Base-by-base conservation (phyloP, 352 stramenopile species). In the Phytopythium chamaehyphon region DNA sequence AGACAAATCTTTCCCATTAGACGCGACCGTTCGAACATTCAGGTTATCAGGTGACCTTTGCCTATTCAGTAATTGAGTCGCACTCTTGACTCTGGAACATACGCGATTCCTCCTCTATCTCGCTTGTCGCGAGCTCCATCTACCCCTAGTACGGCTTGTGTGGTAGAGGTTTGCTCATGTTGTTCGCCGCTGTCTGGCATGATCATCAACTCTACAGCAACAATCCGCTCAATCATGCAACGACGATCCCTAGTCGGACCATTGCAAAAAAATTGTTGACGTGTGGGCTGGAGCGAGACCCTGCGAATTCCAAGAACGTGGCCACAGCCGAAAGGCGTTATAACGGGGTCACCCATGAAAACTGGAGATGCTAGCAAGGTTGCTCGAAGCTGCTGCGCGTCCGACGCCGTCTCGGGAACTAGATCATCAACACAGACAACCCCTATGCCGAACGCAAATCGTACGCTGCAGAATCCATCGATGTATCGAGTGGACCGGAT, bases 251-350 rank as follows among this genome's bases (percentile, higher is more conserved):
- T 33, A 33, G 28, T 14, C 9, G 6, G 10, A 15, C 1, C 11
- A 11, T 44, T 10, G 14, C 35, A 19, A 24, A 7, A 5, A 6
- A 44, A 9, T 9, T 10, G 47, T 8, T 40, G 16, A 7, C 45
- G 47, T 11, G 47, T 16, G 3, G 19, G 33, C 14, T 40, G 28
- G 4, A 28, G 47, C 12, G 47, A 23, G 2, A 23, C 31, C 6
- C 35, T 28, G 10, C 22, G 33, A 16, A 83, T 73, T 6, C 59
- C 71, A 40, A 62, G 52, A 3, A 86, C 62, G 33, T 64, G 48
- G 11, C 80, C 80, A 37, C 66, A 80, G 6, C 83, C 83, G 47
- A 90, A 90, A 23, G 77, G 75, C 2, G 83, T 90, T 28, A 78
- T 37, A n/a, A 93, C 79, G 0, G 74, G 73, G 52, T 93, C 83